phyloP scores from a whole-genome alignment of 2,329 filamentous ascomycete genomes.

The Orbilia ellipsospora region DNA sequence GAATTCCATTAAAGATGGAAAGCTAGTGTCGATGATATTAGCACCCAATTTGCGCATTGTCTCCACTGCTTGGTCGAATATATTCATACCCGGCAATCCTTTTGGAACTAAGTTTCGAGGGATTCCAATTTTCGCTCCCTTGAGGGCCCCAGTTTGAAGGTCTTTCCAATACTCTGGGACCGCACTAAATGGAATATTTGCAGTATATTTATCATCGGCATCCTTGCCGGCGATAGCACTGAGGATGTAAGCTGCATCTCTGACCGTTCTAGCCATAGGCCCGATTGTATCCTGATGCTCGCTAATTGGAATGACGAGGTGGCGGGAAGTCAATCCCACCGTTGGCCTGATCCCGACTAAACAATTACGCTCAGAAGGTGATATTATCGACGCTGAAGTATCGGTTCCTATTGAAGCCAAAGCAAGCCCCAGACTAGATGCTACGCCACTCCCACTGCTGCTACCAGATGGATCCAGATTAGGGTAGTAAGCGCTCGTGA shows the following conservation, averaged over 20 bases:
- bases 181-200: constrained; percentile 59
- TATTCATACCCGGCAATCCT: background rate
- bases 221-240: constrained; percentile 77
- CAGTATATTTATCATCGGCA: constrained; percentile 73
- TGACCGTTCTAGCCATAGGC: constrained; percentile 73
- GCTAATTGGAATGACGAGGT: constrained; percentile 74
- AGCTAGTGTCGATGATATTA: constrained; percentile 15
- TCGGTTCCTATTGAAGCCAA: constrained; percentile 72
- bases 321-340: constrained; percentile 72
- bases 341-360: constrained; percentile 76
- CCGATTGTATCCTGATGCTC: constrained; percentile 77
- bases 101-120: constrained; percentile 13
- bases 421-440: constrained; percentile 70
- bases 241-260: constrained; percentile 74
- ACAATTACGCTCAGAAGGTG: constrained; percentile 69
- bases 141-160: constrained; percentile 16
- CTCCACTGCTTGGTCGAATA: constrained; percentile 21
- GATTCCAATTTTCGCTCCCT: constrained; percentile 42
- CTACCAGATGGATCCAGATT: constrained; percentile 72
- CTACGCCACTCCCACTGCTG: constrained; percentile 72
- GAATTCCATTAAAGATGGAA: constrained; percentile 7
- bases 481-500: constrained; percentile 71
- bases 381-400: constrained; percentile 70
- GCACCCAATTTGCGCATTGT: constrained; percentile 27
- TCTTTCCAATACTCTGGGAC: constrained; percentile 33